A percentile compares a stretch with the other conserved stretches of the same genome.
These are phyloP conservation scores for Carex parvula DNA, from an alignment of 176 grass and related monocot genomes.

Conservation along the genomic window DNA sequence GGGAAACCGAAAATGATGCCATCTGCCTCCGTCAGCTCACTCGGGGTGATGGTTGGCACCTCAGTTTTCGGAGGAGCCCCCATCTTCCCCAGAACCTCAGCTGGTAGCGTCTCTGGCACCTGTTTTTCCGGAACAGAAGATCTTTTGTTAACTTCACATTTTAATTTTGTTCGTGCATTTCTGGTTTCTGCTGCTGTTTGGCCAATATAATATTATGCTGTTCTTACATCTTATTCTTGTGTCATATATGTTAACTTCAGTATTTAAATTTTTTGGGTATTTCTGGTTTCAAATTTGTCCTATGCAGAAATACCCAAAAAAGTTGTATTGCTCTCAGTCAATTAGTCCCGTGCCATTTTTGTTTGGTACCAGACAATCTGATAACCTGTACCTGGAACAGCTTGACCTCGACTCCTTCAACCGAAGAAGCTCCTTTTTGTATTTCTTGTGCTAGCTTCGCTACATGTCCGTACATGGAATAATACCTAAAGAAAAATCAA, in stretches of 20 bases:
- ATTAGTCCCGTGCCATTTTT: background rate
- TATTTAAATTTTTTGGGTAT: background rate
- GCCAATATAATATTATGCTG: background rate
- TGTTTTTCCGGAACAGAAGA: conserved; percentile 11
- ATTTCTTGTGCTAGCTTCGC: conserved; percentile 70
- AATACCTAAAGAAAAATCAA: conserved; percentile 42
- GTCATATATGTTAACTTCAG: background rate
- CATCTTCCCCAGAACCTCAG: conserved; percentile 57
- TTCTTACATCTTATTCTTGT: background rate
- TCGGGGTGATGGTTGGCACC: conserved; percentile 40
- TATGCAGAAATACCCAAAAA: background rate
- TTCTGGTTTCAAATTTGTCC: background rate
- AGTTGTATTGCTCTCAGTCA: background rate
- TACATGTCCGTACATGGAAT: conserved; percentile 81
- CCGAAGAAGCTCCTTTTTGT: conserved; percentile 48
- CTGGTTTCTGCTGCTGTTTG: background rate
- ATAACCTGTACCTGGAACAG: conserved; percentile 52
- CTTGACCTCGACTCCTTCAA: conserved; percentile 49
- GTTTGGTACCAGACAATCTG: background rate
- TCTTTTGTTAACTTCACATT: background rate
- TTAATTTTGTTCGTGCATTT: background rate
- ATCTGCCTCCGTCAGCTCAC: conserved; percentile 46
- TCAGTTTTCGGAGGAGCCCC: conserved; percentile 46
- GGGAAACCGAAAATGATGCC: conserved; percentile 68
- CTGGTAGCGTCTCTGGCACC: conserved; percentile 64